Evolutionary conservation across 2,329 filamentous ascomycete species (phyloP).

Genomic region (Claviceps pusilla): DNA sequence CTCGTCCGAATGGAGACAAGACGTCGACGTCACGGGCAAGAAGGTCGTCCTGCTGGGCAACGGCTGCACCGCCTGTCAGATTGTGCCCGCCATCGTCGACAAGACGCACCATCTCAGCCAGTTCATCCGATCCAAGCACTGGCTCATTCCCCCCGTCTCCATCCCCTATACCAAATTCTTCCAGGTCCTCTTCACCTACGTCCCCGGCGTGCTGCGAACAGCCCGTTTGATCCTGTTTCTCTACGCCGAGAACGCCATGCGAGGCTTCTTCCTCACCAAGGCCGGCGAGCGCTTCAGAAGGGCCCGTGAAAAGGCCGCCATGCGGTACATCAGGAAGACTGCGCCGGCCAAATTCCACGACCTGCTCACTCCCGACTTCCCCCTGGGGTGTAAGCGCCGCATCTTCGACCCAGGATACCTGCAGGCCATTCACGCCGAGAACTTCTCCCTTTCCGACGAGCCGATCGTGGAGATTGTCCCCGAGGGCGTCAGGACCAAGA

Average conservation of each 20-base stretch:
- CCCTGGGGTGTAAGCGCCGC: slow-evolving; percentile 48
- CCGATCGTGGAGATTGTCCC: slow-evolving; percentile 32
- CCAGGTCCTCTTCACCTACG: slow-evolving; percentile 22
- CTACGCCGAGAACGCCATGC: slow-evolving; percentile 17
- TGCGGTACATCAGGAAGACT: slow-evolving; percentile 25
- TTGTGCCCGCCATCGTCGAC: slow-evolving; percentile 29
- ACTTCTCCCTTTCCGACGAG: slow-evolving; percentile 31
- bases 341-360: slow-evolving; percentile 47
- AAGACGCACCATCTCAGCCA: slow-evolving; percentile 23
- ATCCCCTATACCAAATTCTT: slow-evolving; percentile 7
- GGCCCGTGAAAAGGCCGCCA: slow-evolving; percentile 21
- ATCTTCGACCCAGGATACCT: slow-evolving; percentile 45
- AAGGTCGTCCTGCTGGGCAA: slow-evolving; percentile 39
- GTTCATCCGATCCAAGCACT: slow-evolving; percentile 27
- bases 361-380: slow-evolving; percentile 46
- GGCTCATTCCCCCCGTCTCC: slow-evolving; percentile 23
- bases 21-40: slow-evolving; percentile 31
- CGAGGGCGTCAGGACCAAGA: slow-evolving; percentile 20
- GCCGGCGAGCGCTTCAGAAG: slow-evolving; percentile 20
- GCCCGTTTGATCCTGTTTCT: slow-evolving; percentile 28
- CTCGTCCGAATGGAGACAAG: slow-evolving; percentile 38
- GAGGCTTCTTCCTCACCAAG: slow-evolving; percentile 26
- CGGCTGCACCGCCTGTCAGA: slow-evolving; percentile 39
- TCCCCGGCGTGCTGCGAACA: slow-evolving; percentile 31
- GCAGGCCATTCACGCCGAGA: slow-evolving; percentile 32